Percentiles rank a stretch among this genome's conserved stretches.
Evolutionary conservation across 495 filamentous ascomycete genomes (phyloP).

Genomic region (Parathielavia hyrcaniae): DNA sequence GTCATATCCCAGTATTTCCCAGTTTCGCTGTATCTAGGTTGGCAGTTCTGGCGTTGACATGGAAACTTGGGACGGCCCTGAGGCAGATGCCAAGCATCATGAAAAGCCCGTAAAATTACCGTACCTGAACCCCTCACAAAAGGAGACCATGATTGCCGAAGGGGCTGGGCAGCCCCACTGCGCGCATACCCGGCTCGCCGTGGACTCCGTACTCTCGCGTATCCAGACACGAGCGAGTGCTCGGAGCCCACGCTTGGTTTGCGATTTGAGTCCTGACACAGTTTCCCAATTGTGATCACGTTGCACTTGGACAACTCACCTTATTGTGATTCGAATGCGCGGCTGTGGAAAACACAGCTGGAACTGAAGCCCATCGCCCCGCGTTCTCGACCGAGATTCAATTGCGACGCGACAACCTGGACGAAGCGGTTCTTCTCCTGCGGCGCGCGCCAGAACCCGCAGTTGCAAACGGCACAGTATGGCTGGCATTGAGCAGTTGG

Average conservation of each 20-base stretch:
- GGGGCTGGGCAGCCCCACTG: constrained; percentile 6
- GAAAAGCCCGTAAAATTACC: no score
- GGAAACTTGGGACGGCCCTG: no score
- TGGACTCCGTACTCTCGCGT: not conserved
- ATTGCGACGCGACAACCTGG: not conserved
- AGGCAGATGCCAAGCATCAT: no score
- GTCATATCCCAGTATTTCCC: no score
- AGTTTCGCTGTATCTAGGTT: no score
- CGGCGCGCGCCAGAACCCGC: constrained; percentile 10
- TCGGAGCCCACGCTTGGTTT: no score
- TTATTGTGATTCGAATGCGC: no score
- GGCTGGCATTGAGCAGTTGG: constrained; percentile 94
- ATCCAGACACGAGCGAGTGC: no score
- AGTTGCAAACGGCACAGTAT: constrained; percentile 41
- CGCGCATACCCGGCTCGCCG: not conserved
- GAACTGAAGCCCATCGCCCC: no score
- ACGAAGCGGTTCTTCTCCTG: not conserved
- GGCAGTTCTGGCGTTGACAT: no score
- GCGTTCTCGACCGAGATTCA: not conserved
- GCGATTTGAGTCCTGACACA: no score
- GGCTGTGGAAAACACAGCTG: not conserved
- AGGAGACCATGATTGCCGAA: constrained; percentile 4
- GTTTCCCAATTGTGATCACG: not conserved
- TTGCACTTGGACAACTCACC: not conserved
- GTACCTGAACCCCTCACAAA: no score